Percentiles rank a stretch among this genome's conserved stretches.
phyloP scores from a whole-genome alignment of 352 stramenopile genomes.

The Pythium phragmiticola region DNA sequence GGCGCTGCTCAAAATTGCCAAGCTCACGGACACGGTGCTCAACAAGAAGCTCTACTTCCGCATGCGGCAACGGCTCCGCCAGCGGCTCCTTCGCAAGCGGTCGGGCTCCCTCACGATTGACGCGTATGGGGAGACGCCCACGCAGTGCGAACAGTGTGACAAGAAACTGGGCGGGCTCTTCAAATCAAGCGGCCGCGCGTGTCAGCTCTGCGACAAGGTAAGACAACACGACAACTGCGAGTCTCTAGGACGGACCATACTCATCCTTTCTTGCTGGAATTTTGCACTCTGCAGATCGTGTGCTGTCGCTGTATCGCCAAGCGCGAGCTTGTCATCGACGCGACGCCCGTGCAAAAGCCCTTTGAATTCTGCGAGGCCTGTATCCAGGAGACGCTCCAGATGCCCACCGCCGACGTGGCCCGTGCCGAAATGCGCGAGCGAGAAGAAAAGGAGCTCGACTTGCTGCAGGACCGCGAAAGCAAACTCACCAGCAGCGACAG shows the following conservation, averaged over 20 bases:
- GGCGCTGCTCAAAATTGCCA: conserved; percentile 16
- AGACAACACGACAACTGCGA: no score
- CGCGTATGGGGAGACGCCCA: neutral
- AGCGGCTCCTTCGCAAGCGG: neutral
- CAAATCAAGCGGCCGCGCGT: conserved; percentile 1
- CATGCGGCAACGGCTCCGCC: conserved; percentile 19
- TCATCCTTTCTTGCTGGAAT: neutral
- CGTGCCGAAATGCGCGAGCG: conserved; percentile 9
- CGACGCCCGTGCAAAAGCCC: neutral
- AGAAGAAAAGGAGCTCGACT: neutral
- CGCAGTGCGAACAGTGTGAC: conserved; percentile 12
- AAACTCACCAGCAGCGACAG: neutral
- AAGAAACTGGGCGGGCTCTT: conserved; percentile 14
- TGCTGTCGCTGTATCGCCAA: conserved; percentile 11
- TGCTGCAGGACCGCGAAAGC: neutral
- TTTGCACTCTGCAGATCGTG: neutral
- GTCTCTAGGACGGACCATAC: no score
- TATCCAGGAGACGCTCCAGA: neutral
- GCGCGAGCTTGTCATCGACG: conserved; percentile 14
- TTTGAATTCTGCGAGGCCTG: conserved; percentile 23
- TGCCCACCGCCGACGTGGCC: conserved; percentile 1
- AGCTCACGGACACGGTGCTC: conserved; percentile 31
- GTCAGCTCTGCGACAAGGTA: conserved; percentile 24
- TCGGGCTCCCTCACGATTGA: conserved; percentile 1
- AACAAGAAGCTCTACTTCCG: conserved; percentile 52